Percentiles rank a stretch among this genome's conserved stretches.
Conservation (phyloP, 2,329 filamentous ascomycete genomes). For the Botrytis paeoniae region DNA sequence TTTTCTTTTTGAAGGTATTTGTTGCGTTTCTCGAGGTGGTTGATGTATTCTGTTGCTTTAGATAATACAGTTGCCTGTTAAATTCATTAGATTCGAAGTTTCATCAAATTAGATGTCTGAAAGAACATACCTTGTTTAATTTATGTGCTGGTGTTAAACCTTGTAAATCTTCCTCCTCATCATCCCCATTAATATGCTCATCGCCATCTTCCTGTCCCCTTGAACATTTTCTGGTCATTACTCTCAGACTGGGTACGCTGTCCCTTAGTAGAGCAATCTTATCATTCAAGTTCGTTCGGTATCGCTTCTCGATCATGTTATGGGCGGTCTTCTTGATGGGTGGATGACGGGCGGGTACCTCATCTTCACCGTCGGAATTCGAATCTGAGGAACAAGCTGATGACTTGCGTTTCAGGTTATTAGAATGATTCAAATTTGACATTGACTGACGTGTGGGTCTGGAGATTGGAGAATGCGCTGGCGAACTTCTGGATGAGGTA, state of each 20-base stretch:
- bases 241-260: slow-evolving; percentile 66
- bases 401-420: slow-evolving; percentile 45
- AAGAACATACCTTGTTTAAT: slow-evolving; percentile 56
- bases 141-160: slow-evolving; percentile 63
- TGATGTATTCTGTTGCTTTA: slow-evolving; percentile 95
- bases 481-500: slow-evolving; percentile 39
- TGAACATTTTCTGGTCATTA: slow-evolving; percentile 45
- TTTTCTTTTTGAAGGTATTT: slow-evolving; percentile 80
- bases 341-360: slow-evolving; percentile 46
- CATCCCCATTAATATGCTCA: slow-evolving; percentile 39
- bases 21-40: slow-evolving; percentile 87
- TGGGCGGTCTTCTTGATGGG: slow-evolving; percentile 74
- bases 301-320: slow-evolving; percentile 83
- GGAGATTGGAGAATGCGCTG: slow-evolving; percentile 46
- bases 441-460: slow-evolving; percentile 40
- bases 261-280: slow-evolving; percentile 76
- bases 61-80: slow-evolving; percentile 58
- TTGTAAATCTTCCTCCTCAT: slow-evolving; percentile 49
- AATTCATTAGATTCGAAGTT: slow-evolving; percentile 7
- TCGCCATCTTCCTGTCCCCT: slow-evolving; percentile 51
- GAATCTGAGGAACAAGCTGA: slow-evolving; percentile 25
- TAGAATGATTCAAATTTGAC: slow-evolving; percentile 45
- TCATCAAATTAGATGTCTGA: not conserved
- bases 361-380: slow-evolving; percentile 44
- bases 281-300: slow-evolving; percentile 79